Evolutionary conservation across 768 basidiomycete species (phyloP), one percentile per base, ranked within the genome.

Genomic region (Phanerochaete carnosa): DNA sequence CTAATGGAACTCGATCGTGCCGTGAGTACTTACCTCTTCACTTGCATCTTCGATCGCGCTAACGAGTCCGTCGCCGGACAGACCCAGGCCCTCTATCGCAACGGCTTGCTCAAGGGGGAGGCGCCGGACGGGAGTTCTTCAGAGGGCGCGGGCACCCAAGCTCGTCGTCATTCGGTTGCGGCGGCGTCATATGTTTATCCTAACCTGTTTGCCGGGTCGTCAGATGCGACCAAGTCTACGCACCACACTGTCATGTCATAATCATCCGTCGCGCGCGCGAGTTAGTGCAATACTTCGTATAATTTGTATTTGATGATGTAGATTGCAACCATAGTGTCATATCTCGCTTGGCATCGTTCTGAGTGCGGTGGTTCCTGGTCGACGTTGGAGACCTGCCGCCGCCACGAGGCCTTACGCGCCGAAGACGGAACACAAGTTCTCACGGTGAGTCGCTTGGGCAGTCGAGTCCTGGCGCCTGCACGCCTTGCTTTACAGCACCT

Each of bases 1-100:
- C 75, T 90, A 30, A 77, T 89, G 46, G 88, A 90, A 66, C 75
- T 91, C 26, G 81, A 90, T 66, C 81, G 88, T 62, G 82, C 86
- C 22, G 89, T 90, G 64, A 70, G 83, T 77, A 33, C 39, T 19
- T 62, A 15, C 9, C 37, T 45, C 26, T 15, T 55, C 23, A 23
- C 53, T 19, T 22, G 52, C 57, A 25, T 7, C 1, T 35, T 13
- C 6, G n/a, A 26, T 13, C n/a, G 35, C 23, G 8, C 32, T 39
- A 4, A 28, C 35, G 28, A n/a, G 45, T 5, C 22, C 23, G 11
- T 3, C 23, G 26, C 13, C n/a, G 25, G 49, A 3, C 25, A 50
- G 49, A 50, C 49, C 26, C 49, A 50, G 11, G 12, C 49, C 25
- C 54, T 55, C 37, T 39, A 39, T 37, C 33, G 37, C 35, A 29